Conservation (phyloP, 129 eudicot genomes). For the Saposhnikovia divaricata region DNA sequence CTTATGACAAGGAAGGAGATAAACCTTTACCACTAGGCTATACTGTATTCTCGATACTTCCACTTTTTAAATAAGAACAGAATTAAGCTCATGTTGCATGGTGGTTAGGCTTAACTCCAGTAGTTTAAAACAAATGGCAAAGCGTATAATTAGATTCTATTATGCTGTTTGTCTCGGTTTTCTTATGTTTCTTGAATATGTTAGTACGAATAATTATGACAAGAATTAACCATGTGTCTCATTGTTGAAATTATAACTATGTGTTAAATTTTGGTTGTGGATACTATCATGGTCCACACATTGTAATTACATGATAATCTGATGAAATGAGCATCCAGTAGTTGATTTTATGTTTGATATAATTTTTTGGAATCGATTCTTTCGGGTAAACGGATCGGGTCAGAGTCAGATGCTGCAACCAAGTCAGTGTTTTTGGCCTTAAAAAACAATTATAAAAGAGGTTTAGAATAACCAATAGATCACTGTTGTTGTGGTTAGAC, state of each 20-base stretch:
- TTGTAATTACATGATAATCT: background rate
- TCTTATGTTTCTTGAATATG: background rate
- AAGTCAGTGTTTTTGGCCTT: slow-evolving; percentile 11
- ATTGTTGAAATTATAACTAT: background rate
- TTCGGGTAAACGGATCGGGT: slow-evolving; percentile 11
- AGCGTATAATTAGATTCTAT: background rate
- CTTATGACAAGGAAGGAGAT: background rate
- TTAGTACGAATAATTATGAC: background rate
- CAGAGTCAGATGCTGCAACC: slow-evolving; percentile 1
- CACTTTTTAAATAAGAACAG: background rate
- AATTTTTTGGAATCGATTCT: background rate
- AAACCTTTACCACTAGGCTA: too few relatives aligned
- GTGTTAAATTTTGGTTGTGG: background rate
- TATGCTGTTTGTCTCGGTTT: background rate
- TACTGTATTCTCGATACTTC: background rate
- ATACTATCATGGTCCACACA: background rate
- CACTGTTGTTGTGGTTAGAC: slow-evolving; percentile 27
- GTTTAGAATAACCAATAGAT: slow-evolving; percentile 24
- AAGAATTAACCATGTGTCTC: background rate
- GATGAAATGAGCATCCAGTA: background rate
- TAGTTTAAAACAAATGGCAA: background rate
- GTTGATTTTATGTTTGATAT: background rate
- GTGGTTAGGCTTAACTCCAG: background rate
- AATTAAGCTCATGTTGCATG: background rate
- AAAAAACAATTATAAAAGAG: slow-evolving; percentile 13